phyloP scores from a whole-genome alignment of 257 asterid species.

The Solanum tacnaense region DNA sequence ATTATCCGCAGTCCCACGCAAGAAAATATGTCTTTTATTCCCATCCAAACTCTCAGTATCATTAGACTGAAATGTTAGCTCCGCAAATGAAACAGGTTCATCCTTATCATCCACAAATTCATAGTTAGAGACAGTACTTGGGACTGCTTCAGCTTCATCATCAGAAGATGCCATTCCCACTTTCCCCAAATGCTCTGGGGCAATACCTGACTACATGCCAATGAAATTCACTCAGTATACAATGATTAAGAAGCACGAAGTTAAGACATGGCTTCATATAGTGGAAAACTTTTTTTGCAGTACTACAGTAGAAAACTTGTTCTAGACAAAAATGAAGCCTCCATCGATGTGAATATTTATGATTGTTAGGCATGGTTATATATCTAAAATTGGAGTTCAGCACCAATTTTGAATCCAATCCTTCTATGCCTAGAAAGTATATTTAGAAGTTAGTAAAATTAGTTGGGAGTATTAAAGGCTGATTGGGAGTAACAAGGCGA shows the following conservation, averaged over 20 bases:
- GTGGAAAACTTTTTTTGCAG: background rate
- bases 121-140: conserved; percentile 40
- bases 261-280: background rate
- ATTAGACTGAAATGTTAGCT: conserved; percentile 48
- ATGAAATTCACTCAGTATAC: background rate
- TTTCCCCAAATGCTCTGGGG: background rate
- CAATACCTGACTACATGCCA: background rate
- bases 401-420: background rate
- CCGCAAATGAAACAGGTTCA: conserved; percentile 44
- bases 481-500: background rate
- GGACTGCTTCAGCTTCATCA: conserved; percentile 49
- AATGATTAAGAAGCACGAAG: background rate
- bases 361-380: background rate
- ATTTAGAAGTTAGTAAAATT: background rate
- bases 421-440: background rate
- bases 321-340: background rate
- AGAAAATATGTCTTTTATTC: conserved; percentile 22
- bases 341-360: background rate
- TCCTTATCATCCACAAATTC: conserved; percentile 29
- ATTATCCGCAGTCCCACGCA: conserved; percentile 52
- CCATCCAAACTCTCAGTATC: conserved; percentile 15
- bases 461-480: background rate
- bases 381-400: background rate
- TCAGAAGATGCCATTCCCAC: conserved; percentile 58
- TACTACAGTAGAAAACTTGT: background rate